Evolutionary conservation across 108 stramenopile species (phyloP).

Genomic region (Poteriospumella lacustris): DNA sequence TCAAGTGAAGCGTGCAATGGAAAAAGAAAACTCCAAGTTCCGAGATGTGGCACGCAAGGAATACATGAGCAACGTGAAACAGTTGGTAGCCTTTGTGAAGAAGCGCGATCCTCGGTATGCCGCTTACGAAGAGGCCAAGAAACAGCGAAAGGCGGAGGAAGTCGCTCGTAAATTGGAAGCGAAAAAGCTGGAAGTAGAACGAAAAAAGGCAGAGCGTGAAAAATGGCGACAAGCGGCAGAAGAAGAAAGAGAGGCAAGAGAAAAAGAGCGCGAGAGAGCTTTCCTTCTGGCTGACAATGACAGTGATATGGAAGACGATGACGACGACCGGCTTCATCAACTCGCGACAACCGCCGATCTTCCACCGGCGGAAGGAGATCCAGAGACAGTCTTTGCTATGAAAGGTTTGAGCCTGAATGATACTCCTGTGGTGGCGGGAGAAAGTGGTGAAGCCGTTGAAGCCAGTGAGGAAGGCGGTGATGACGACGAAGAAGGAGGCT

Average conservation of each 20-base stretch:
- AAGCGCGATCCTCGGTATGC: conserved; percentile 35
- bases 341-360: background rate
- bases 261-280: conserved; percentile 20
- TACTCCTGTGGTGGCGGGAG: background rate
- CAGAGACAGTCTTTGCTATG: background rate
- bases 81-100: conserved; percentile 29
- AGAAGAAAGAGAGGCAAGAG: conserved; percentile 32
- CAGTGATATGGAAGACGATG: background rate
- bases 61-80: conserved; percentile 29
- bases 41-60: conserved; percentile 27
- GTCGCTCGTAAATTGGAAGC: background rate
- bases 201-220: conserved; percentile 11
- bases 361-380: background rate
- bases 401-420: background rate
- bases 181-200: background rate
- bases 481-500: background rate
- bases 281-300: conserved; percentile 17
- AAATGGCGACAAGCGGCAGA: background rate
- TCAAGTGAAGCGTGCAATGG: conserved; percentile 33
- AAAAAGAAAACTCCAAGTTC: conserved; percentile 36
- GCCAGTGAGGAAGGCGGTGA: background rate
- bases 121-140: background rate
- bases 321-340: background rate
- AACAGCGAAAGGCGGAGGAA: conserved; percentile 38
- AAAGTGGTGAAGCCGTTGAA: conserved; percentile 21